Base-by-base conservation (phyloP, 805 yeast genomes). In the Myxozyma nipponensis region DNA sequence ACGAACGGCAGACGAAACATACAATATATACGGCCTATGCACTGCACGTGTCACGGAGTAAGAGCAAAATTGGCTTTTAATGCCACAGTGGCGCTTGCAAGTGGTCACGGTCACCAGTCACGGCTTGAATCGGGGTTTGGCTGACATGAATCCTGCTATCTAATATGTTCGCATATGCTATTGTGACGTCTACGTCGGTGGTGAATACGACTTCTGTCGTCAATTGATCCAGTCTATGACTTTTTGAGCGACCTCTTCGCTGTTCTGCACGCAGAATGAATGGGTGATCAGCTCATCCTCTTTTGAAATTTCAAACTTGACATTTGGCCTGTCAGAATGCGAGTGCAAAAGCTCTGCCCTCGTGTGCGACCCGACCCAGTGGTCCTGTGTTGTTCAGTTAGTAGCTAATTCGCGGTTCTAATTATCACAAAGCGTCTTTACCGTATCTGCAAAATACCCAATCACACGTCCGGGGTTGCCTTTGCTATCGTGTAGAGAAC, bases 361-460 rank as follows among this genome's bases (percentile, higher is more conserved):
- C 1, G 86, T 77, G 24, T 61, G 66, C 42, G 75, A 71, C 48
- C 72, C 70, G 2, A 84, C 82, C 90, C 90, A 84, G 61, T 80
- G 79, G 62, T 84, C 91, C 25, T 68, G 61, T n/a, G 64, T 66
- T 4, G 84, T n/a, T n/a, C n/a, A n/a, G n/a, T n/a, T n/a, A n/a
- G n/a, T n/a, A n/a, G n/a, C n/a, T n/a, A n/a, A n/a, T n/a, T 30
- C n/a, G 35, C 13, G 13, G 35, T 13, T 30, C 35, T 30, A 30
- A 30, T 30, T 30, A 13, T 30, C n/a, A n/a, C n/a, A n/a, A n/a
- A n/a, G n/a, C n/a, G n/a, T n/a, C n/a, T n/a, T n/a, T n/a, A n/a
- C n/a, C 13, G 32, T 42, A n/a, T 53, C 26, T 1, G 57, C 57
- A 47, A 53, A 53, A 34, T 34, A 53, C 1, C 45, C 53, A 35